Evolutionary conservation across 2,329 filamentous ascomycete genomes (phyloP), one percentile per base, ranked within the genome.

Genomic region (Fusarium compactum): DNA sequence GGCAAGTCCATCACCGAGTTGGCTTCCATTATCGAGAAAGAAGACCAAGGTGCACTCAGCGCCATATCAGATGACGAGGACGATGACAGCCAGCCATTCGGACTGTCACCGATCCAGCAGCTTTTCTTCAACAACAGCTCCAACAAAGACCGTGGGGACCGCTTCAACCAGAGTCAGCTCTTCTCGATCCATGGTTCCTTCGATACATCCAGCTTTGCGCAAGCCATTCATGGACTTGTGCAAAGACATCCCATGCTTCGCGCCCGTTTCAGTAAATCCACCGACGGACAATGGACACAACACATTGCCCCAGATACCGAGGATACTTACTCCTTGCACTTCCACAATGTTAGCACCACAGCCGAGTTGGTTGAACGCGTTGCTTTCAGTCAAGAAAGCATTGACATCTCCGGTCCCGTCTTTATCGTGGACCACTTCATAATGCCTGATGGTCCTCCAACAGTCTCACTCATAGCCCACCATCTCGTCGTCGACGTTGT

Each of bases 111-210:
- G 0, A 81, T 85, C 24, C 84, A 85, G 58, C 74, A 78, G 20
- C 74, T 84, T 38, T 83, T 82, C 59, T 83, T 85, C 59, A 78
- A 52, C 44, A 70, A 67, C 44, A 71, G 69, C 40, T 57, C 8
- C 0, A 70, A 80, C 22, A 64, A 61, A 8, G 52, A 60, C 2
- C 38, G 43, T 3, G 79, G 78, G 6, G 74, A 81, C 20, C 80
- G 80, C 25, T 83, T 83, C 74, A 84, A 85, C 58, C 83, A 85
- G 62, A 84, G 80, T 12, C 83, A 82, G 44, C 77, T 80, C 1
- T 68, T 85, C 8, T 76, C 76, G 2, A 48, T 84, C 10, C 73
- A 22, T 1, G 16, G 32, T 6, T 8, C 15, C 1, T 22, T 81
- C 1, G 51, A 71, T 1, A 15, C 16, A 5, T 20, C 29, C 0